phyloP scores from a whole-genome alignment of 129 eudicot species.

The Daucus carota region DNA sequence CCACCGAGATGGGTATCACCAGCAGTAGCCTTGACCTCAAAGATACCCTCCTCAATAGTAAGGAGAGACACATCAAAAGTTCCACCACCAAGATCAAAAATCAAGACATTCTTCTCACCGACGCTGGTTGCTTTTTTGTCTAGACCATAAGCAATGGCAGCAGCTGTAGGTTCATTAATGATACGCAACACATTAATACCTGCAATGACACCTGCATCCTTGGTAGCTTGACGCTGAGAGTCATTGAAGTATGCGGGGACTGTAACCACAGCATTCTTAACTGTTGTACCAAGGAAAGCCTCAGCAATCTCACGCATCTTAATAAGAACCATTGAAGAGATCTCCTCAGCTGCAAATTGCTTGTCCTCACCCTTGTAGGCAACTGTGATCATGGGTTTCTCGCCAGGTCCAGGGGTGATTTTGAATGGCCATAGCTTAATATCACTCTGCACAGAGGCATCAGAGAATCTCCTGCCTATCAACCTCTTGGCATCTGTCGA shows the following conservation, averaged over 20 bases:
- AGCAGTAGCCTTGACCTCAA: slow-evolving; percentile 83
- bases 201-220: slow-evolving; percentile 79
- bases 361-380: slow-evolving; percentile 67
- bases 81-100: slow-evolving; percentile 82
- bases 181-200: slow-evolving; percentile 74
- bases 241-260: slow-evolving; percentile 82
- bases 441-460: slow-evolving; percentile 69
- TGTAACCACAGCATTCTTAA: slow-evolving; percentile 71
- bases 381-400: slow-evolving; percentile 70
- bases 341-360: slow-evolving; percentile 70
- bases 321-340: slow-evolving; percentile 75
- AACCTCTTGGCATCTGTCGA: slow-evolving; percentile 63
- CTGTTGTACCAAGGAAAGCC: slow-evolving; percentile 58
- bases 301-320: slow-evolving; percentile 78
- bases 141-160: slow-evolving; percentile 73
- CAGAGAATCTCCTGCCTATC: slow-evolving; percentile 66
- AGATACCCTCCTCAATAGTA: slow-evolving; percentile 83
- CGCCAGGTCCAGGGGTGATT: slow-evolving; percentile 61
- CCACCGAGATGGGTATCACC: slow-evolving; percentile 91
- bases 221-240: slow-evolving; percentile 76
- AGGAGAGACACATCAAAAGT: slow-evolving; percentile 80
- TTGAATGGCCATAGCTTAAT: slow-evolving; percentile 73
- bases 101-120: slow-evolving; percentile 75
- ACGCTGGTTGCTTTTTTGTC: slow-evolving; percentile 73
- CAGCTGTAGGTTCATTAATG: slow-evolving; percentile 81